Evolutionary conservation across 1,284 basidiomycete genomes (phyloP).

Genomic region (Ustilago bromivora): DNA sequence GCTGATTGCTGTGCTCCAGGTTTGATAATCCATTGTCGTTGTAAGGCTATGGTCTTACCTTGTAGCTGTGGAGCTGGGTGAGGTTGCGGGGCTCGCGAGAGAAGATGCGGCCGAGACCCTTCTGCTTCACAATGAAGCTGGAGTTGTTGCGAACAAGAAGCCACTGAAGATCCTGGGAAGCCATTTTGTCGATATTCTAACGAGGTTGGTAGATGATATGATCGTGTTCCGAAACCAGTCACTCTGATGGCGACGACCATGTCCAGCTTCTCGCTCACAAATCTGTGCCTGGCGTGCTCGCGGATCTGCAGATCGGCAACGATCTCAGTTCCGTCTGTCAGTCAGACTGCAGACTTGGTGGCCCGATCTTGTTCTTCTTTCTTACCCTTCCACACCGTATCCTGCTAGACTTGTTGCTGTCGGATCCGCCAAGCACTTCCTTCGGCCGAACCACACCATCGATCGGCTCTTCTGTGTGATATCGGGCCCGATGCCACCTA

Average conservation of each 20-base stretch:
- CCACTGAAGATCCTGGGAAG: conserved; percentile 69
- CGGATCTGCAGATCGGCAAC: conserved; percentile 3
- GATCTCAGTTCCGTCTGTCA: neutral
- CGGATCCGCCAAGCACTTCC: neutral
- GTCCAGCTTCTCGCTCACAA: neutral
- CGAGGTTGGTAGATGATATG: conserved; percentile 19
- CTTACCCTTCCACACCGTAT: neutral
- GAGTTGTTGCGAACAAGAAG: conserved; percentile 65
- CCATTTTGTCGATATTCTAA: conserved; percentile 43
- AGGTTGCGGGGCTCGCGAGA: conserved; percentile 67
- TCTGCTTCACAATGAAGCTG: conserved; percentile 68
- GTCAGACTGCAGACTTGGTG: neutral
- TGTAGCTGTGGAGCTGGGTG: conserved; percentile 67
- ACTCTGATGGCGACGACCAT: neutral
- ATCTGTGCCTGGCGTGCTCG: neutral
- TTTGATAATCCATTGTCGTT: neutral
- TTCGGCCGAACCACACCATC: neutral
- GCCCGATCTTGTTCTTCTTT: neutral
- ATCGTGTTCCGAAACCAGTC: conserved; percentile 32
- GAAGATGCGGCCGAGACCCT: conserved; percentile 67
- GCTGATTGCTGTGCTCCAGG: conserved; percentile 6
- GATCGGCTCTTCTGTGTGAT: neutral
- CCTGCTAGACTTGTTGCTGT: neutral
- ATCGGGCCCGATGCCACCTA: neutral
- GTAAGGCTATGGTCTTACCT: conserved; percentile 41